Evolutionary conservation across 176 grass and related monocot genomes (phyloP).

Genomic region (Aegilops bicornis): DNA sequence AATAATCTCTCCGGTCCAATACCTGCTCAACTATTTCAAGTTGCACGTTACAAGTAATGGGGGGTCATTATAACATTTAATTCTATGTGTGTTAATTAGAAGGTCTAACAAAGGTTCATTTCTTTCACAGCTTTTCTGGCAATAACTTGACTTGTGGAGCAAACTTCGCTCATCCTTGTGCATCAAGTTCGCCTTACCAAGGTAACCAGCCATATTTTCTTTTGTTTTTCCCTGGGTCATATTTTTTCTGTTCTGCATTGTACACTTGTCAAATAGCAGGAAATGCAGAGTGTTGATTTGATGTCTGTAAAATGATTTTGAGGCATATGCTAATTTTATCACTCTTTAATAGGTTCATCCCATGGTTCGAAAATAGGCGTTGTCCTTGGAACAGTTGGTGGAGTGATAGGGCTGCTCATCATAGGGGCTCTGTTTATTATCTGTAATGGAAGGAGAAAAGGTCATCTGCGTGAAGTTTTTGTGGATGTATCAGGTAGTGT

Average conservation of each 20-base stretch:
- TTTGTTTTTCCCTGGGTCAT: background rate
- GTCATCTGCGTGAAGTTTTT: constrained; percentile 63
- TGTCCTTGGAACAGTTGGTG: constrained; percentile 78
- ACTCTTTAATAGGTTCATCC: constrained; percentile 56
- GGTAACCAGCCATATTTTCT: constrained; percentile 41
- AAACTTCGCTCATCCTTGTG: constrained; percentile 68
- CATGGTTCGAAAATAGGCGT: constrained; percentile 69
- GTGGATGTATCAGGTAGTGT: constrained; percentile 88
- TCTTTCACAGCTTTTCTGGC: constrained; percentile 74
- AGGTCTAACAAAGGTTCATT: constrained; percentile 47
- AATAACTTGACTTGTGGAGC: constrained; percentile 84
- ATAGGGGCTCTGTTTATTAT: constrained; percentile 67
- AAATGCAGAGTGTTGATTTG: background rate
- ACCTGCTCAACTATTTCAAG: constrained; percentile 78
- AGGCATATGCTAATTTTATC: constrained; percentile 1
- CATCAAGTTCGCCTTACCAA: constrained; percentile 63
- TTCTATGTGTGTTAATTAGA: constrained; percentile 6
- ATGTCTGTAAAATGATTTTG: background rate
- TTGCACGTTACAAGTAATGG: constrained; percentile 93
- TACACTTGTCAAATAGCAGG: constrained; percentile 23
- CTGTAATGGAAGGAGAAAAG: constrained; percentile 70
- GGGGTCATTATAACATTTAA: constrained; percentile 12
- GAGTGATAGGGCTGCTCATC: constrained; percentile 54
- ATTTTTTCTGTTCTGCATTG: constrained; percentile 19
- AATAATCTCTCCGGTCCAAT: constrained; percentile 87